Conservation (phyloP, 371 early-diverging fungal genomes). For the Apophysomyces sp. region DNA sequence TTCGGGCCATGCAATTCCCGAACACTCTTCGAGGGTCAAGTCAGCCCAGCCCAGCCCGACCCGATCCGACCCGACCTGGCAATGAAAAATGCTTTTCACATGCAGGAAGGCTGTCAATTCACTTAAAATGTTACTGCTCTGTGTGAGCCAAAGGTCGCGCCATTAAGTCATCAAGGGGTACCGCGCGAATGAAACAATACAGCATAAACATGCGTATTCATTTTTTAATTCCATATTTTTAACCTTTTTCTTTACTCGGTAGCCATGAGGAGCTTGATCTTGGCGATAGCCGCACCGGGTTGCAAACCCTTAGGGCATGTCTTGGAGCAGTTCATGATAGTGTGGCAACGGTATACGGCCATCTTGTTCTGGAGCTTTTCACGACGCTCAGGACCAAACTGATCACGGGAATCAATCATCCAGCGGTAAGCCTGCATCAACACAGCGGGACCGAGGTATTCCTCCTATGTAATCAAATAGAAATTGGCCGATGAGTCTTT, state of each 20-base stretch:
- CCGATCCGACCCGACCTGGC: neutral
- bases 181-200: neutral
- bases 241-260: conserved; percentile 55
- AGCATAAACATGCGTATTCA: neutral
- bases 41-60: neutral
- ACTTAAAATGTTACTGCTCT: neutral
- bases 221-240: neutral
- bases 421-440: conserved; percentile 98
- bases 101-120: neutral
- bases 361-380: conserved; percentile 91
- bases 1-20: too few species aligned
- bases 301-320: conserved; percentile 98
- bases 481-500: neutral
- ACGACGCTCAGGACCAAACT: conserved; percentile 87
- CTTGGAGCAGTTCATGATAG: conserved; percentile 97
- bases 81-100: neutral
- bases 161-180: too few species aligned
- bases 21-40: too few species aligned
- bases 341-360: conserved; percentile 97
- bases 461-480: conserved; percentile 41
- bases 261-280: conserved; percentile 95
- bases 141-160: too few species aligned
- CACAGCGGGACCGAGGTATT: conserved; percentile 95
- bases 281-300: conserved; percentile 93
- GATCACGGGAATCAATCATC: conserved; percentile 97